These are phyloP conservation scores for Euphorbia celastroides DNA, from an alignment of 441 rosid genomes.

Conservation along the genomic window DNA sequence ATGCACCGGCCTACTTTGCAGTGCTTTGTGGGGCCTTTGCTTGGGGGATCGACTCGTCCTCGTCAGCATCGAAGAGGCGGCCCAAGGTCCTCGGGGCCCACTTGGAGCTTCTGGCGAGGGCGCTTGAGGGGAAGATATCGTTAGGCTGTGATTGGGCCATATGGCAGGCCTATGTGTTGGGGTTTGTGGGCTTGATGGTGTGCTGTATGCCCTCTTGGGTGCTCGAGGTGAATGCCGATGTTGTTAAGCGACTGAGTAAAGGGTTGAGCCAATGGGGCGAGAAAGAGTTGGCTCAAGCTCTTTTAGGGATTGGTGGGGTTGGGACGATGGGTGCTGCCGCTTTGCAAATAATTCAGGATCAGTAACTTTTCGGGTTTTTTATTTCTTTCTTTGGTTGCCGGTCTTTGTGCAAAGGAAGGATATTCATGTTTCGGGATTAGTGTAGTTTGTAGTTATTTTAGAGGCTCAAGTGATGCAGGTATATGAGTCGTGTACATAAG, in stretches of 20 bases:
- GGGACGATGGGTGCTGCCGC: slow-evolving; percentile 68
- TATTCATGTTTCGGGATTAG: neutral
- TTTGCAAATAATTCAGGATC: slow-evolving; percentile 56
- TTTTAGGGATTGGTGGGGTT: slow-evolving; percentile 71
- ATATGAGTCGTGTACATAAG: neutral
- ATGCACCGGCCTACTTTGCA: slow-evolving; percentile 82
- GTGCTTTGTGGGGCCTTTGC: slow-evolving; percentile 82
- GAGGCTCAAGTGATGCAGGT: neutral
- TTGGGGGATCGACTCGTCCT: slow-evolving; percentile 84
- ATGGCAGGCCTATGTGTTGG: slow-evolving; percentile 84
- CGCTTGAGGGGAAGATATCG: slow-evolving; percentile 86
- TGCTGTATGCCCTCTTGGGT: slow-evolving; percentile 73
- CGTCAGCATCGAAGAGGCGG: slow-evolving; percentile 72
- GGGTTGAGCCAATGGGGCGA: slow-evolving; percentile 85
- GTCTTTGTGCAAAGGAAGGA: slow-evolving; percentile 3
- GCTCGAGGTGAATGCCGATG: slow-evolving; percentile 66
- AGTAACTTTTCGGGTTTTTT: slow-evolving; percentile 10
- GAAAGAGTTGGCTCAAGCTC: slow-evolving; percentile 76
- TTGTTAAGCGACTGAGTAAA: slow-evolving; percentile 74
- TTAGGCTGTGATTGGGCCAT: slow-evolving; percentile 83
- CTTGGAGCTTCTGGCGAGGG: slow-evolving; percentile 78
- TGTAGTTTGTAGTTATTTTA: too few relatives aligned
- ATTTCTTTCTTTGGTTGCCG: slow-evolving; percentile 13
- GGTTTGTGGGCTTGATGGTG: slow-evolving; percentile 76
- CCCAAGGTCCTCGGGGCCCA: slow-evolving; percentile 67